Conservation (phyloP, 495 filamentous ascomycete species). For the Xylaria acuta region DNA sequence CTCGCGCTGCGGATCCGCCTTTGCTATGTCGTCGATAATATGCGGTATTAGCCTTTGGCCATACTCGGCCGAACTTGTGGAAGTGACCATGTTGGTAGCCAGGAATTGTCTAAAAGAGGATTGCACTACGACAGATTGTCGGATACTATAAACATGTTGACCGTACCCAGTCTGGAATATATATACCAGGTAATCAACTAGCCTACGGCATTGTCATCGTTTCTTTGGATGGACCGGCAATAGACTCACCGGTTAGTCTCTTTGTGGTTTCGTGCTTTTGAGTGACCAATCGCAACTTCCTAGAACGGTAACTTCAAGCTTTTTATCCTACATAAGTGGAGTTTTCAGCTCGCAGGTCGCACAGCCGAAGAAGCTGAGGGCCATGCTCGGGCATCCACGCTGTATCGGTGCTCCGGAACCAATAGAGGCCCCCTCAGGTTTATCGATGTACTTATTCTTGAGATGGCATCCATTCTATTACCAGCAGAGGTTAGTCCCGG, state of each 20-base stretch:
- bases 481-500: not conserved
- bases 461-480: too few relatives aligned
- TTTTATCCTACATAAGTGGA: conserved; percentile 2
- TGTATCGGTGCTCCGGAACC: not conserved
- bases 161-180: not conserved
- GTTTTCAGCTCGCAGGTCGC: conserved; percentile 7
- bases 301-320: not conserved
- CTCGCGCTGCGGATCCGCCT: conserved; percentile 15
- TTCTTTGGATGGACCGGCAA: not conserved
- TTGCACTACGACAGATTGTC: not conserved
- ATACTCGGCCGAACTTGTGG: conserved; percentile 25
- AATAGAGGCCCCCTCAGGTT: not conserved
- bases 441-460: not conserved
- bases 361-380: not conserved
- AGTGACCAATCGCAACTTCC: not conserved
- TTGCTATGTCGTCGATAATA: not conserved
- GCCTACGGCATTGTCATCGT: not conserved
- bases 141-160: not conserved
- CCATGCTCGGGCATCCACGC: not conserved
- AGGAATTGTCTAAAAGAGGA: not conserved
- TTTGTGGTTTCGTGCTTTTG: not conserved
- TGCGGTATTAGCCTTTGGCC: conserved; percentile 41
- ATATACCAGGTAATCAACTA: not conserved
- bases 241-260: not conserved
- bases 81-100: not conserved